Percentiles rank a stretch among this genome's conserved stretches.
These are phyloP conservation scores for Mycena polygramma DNA, from an alignment of 768 basidiomycete genomes.

Conservation along the genomic window DNA sequence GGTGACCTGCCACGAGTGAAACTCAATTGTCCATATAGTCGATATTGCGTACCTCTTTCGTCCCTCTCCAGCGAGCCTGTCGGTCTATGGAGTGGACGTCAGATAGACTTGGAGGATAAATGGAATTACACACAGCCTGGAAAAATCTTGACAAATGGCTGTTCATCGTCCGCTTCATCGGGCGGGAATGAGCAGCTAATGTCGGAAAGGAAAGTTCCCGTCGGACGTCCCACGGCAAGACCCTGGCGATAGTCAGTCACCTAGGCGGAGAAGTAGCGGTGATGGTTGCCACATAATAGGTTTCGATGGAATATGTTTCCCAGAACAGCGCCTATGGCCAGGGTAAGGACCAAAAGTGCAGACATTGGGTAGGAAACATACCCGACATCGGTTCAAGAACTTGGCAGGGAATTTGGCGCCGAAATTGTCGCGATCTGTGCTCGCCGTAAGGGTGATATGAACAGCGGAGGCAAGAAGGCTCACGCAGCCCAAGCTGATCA, in stretches of 20 bases:
- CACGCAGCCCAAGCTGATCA: constrained; percentile 30
- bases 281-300: constrained; percentile 51
- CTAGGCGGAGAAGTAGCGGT: neutral
- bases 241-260: constrained; percentile 39
- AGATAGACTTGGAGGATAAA: neutral
- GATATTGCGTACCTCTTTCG: constrained; percentile 32
- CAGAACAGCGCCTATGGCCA: constrained; percentile 54
- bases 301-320: constrained; percentile 58
- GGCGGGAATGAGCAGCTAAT: constrained; percentile 54
- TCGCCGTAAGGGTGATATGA: neutral
- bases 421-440: constrained; percentile 27
- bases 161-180: constrained; percentile 46
- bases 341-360: constrained; percentile 44
- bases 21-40: neutral
- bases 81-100: constrained; percentile 19
- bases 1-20: constrained; percentile 33
- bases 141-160: constrained; percentile 47
- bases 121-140: constrained; percentile 47
- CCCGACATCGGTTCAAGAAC: constrained; percentile 29
- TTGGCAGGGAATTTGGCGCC: constrained; percentile 47
- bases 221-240: constrained; percentile 52
- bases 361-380: constrained; percentile 1
- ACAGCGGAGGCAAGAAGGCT: neutral
- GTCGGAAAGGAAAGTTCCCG: constrained; percentile 48
- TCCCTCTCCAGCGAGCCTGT: constrained; percentile 35